Conservation (phyloP, 140 eudicot species). For the Senecio squalidus region DNA sequence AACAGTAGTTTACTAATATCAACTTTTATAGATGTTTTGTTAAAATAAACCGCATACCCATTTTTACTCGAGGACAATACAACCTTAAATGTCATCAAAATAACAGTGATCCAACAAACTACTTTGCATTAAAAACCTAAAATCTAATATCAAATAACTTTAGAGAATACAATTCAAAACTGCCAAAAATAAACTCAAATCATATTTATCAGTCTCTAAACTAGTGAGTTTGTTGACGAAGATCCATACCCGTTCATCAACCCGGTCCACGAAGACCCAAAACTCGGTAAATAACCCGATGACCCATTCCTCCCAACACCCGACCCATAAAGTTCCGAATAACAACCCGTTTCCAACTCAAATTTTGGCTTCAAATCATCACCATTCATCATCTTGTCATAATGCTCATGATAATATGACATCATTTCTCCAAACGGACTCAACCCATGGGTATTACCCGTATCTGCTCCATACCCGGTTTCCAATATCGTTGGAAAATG, state of each 20-base stretch:
- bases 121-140: too few species aligned
- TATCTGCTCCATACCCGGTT: constrained; percentile 2
- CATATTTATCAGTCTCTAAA: too few species aligned
- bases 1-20: too few species aligned
- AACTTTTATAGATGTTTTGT: too few species aligned
- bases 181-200: too few species aligned
- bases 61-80: too few species aligned
- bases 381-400: constrained; percentile 13
- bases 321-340: constrained; percentile 24
- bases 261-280: constrained; percentile 56
- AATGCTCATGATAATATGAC: constrained; percentile 25
- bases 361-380: constrained; percentile 60
- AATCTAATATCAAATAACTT: too few species aligned
- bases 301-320: constrained; percentile 19
- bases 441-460: constrained; percentile 18
- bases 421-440: constrained; percentile 29
- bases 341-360: constrained; percentile 42
- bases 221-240: constrained; percentile 48
- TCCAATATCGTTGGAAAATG: constrained; percentile 26
- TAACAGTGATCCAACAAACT: too few species aligned
- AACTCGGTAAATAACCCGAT: constrained; percentile 35
- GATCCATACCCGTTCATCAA: constrained; percentile 64
- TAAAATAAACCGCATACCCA: too few species aligned
- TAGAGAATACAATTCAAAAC: too few species aligned
- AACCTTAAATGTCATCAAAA: too few species aligned